A percentile compares a stretch with the other conserved stretches of the same genome.
Evolutionary conservation across 2,329 filamentous ascomycete species (phyloP).

Genomic region (Botrytis sinoallii): DNA sequence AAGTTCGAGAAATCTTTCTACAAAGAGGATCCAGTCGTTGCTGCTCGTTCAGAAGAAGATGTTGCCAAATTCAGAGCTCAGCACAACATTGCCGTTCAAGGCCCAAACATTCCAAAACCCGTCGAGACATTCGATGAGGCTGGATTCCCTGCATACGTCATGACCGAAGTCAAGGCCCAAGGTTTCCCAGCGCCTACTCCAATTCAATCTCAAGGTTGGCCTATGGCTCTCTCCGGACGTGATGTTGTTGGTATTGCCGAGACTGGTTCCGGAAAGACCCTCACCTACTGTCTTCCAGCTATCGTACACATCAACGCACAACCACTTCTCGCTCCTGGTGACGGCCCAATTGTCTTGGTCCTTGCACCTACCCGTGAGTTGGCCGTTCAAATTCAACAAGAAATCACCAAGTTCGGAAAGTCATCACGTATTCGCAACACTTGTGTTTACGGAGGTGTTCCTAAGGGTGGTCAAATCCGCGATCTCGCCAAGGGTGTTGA

Average conservation of each 20-base stretch:
- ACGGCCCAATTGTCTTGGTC: slow-evolving; percentile 94
- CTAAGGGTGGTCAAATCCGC: slow-evolving; percentile 94
- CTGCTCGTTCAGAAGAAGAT: slow-evolving; percentile 69
- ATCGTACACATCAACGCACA: slow-evolving; percentile 99
- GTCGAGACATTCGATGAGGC: slow-evolving; percentile 98
- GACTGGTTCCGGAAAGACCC: slow-evolving; percentile 97
- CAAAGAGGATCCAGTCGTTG: slow-evolving; percentile 85
- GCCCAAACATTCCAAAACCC: slow-evolving; percentile 80
- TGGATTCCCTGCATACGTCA: slow-evolving; percentile 93
- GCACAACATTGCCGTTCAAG: slow-evolving; percentile 79
- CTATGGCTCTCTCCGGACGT: slow-evolving; percentile 96
- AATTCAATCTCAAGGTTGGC: slow-evolving; percentile 98
- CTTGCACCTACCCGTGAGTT: slow-evolving; percentile 96
- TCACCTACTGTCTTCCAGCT: slow-evolving; percentile 95
- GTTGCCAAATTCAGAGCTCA: slow-evolving; percentile 85
- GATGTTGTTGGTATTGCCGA: slow-evolving; percentile 99
- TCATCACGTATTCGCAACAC: slow-evolving; percentile 98
- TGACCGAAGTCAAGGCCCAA: slow-evolving; percentile 98
- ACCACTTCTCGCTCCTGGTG: slow-evolving; percentile 88
- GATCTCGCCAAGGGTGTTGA: slow-evolving; percentile 94
- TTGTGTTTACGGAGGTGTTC: slow-evolving; percentile 98
- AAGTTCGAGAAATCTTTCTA: slow-evolving; percentile 99
- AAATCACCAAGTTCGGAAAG: slow-evolving; percentile 98
- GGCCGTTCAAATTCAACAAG: slow-evolving; percentile 96
- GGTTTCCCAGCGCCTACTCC: slow-evolving; percentile 91